These are phyloP conservation scores for Alternaria dauci DNA, from an alignment of 2,329 filamentous ascomycete species.

Conservation along the genomic window DNA sequence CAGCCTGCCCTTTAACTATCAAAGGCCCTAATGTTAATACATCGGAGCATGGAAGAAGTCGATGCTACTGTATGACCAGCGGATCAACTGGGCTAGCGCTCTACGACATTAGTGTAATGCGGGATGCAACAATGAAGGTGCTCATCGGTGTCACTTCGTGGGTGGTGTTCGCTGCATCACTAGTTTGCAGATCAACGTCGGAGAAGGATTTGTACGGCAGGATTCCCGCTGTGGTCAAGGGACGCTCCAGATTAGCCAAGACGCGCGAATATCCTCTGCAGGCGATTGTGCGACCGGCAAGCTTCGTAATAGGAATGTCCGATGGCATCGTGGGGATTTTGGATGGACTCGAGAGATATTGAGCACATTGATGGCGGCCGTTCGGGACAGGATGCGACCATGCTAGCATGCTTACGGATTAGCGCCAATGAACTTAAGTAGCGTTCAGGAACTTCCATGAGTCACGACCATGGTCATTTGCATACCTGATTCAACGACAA, in stretches of 20 bases:
- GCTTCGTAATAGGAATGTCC: neutral
- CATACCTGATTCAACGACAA: neutral
- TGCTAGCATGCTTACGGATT: neutral
- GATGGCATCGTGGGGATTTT: constrained; percentile 4
- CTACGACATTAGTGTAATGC: neutral
- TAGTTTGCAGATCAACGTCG: neutral
- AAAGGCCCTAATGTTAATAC: neutral
- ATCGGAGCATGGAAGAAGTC: neutral
- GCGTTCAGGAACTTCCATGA: neutral
- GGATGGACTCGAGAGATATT: constrained; percentile 16
- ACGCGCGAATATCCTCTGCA: neutral
- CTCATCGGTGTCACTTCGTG: constrained; percentile 14
- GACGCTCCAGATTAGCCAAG: neutral
- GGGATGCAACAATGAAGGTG: neutral
- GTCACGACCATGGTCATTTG: neutral
- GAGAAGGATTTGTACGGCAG: neutral
- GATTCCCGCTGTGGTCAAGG: neutral
- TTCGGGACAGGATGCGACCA: neutral
- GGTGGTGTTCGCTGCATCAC: neutral
- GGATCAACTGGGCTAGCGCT: neutral
- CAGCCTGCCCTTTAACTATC: constrained; percentile 3
- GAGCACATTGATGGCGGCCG: constrained; percentile 30
- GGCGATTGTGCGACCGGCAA: neutral
- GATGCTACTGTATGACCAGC: neutral
- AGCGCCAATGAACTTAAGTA: neutral